Evolutionary conservation across 2,329 filamentous ascomycete species (phyloP), one percentile per base, ranked within the genome.

Genomic region (Aspergillus quadrilineatus): DNA sequence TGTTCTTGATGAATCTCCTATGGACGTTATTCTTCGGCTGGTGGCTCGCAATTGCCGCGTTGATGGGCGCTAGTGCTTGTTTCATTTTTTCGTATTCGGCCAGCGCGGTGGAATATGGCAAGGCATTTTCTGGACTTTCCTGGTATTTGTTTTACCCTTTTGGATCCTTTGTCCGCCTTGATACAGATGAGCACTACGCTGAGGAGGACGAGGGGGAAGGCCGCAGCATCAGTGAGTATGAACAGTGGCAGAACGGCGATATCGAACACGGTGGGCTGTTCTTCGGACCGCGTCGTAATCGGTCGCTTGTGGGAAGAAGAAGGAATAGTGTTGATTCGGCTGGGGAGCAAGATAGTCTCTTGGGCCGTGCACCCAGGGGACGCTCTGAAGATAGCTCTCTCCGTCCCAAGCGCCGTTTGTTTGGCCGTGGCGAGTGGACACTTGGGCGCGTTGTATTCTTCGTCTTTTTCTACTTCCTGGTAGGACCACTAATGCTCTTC

Each of bases 211-310:
- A 94, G 68, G 92, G 93, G 41, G 94, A 99, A 75, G 94, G 94
- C 17, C 86, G 94, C 69, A 97, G 92, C 77, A 97, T 99, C 69
- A 95, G 90, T 67, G 94, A 99, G 77, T 99, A 99, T 71, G 94
- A 99, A 73, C 92, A 96, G 75, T 99, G 94, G 94, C 94, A 99
- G 77, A 97, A 87, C 69, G 94, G 94, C 50, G 94, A 99, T 69
- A 83, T 99, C 34, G 94, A 99, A 74, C 92, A 97, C 72, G 94
- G 94, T 3, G 85, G 93, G 34, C 83, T 99, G 2, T 97, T 99
- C 79, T 99, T 99, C 72, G 95, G 94, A 0, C 94, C 94, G 3
- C 85, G 77, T 29, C 77, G 84, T 58, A 87, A 82, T 64, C 85
- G 89, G 52, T 95, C 92, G 6, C 86, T 97, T 50, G 80, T 97